Evolutionary conservation across 306 rosid species (phyloP), one percentile per base, ranked within the genome.

Genomic region (Castanopsis chinensis): DNA sequence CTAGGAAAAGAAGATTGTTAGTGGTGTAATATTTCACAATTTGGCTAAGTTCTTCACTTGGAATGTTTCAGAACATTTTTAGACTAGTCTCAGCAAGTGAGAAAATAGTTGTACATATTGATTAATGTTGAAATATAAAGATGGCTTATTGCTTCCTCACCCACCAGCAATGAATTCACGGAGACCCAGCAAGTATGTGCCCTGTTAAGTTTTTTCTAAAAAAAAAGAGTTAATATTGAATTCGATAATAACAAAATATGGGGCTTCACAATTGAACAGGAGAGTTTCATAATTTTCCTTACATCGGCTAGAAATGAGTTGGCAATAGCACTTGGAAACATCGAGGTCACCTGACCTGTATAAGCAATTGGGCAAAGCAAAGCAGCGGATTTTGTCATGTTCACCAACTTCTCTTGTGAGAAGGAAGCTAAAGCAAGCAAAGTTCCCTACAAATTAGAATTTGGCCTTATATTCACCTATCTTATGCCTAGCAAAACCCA

Each of bases 361-460:
- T 87, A 86, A 77, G 99, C 98, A 84, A 95, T 88, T 20, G 99
- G 99, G 75, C 99, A 85, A 64, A 95, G 93, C 69, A 95, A 85
- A 75, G 93, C 97, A 30, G 96, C 97, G 65, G 98, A 93, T 65
- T 94, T 89, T 79, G 90, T 80, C 82, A 81, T 82, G 67, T 81
- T 85, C 51, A 89, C 65, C 51, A 83, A 78, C 85, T 89, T 85
- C 64, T 87, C 84, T 85, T 90, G 76, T 11, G 96, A 93, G 79
- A 95, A 83, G 49, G 97, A 89, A 75, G 92, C 97, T 61, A 95
- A 54, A 41, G 91, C 96, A 78, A 87, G 78, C 86, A 92, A 86
- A 71, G 99, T 95, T 78, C 99, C 99, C 98, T 92, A 35, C 73
- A 83, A 81, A 78, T 75, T 5, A 17, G 17, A 32, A 49, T 12